phyloP scores from a whole-genome alignment of 2,329 filamentous ascomycete species.

The Leptographium galeiforme region DNA sequence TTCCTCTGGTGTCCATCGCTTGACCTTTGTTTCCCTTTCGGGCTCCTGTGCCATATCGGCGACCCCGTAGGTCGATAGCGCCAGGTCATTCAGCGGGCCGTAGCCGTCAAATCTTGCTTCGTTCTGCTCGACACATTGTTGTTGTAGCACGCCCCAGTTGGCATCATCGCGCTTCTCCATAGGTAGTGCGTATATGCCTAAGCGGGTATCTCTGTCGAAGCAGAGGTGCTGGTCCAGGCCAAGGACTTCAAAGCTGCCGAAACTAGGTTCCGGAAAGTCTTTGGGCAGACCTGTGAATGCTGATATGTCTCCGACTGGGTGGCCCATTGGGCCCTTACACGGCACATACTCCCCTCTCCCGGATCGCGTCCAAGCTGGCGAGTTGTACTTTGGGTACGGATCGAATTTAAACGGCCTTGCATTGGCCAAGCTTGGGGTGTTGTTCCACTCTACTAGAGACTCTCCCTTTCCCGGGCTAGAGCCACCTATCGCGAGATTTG shows the following conservation, averaged over 20 bases:
- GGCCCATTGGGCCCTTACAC: conserved; percentile 52
- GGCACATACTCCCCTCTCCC: conserved; percentile 42
- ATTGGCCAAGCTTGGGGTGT: conserved; percentile 23
- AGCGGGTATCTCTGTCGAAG: conserved; percentile 55
- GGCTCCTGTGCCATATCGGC: neutral
- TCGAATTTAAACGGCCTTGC: conserved; percentile 46
- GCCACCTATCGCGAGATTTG: conserved; percentile 28
- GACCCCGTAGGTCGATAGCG: conserved; percentile 15
- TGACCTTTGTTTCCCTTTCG: neutral
- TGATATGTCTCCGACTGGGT: conserved; percentile 45
- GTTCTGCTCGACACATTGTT: conserved; percentile 52
- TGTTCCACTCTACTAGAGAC: conserved; percentile 12
- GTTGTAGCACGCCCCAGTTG: conserved; percentile 59
- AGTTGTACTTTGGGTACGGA: conserved; percentile 61
- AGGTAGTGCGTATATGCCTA: conserved; percentile 50
- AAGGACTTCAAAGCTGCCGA: conserved; percentile 49
- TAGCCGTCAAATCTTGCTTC: conserved; percentile 43
- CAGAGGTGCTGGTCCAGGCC: conserved; percentile 50
- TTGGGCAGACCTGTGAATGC: conserved; percentile 49
- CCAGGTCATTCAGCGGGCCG: conserved; percentile 28
- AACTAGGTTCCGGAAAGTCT: conserved; percentile 43
- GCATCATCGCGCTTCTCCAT: conserved; percentile 49
- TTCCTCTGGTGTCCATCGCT: neutral
- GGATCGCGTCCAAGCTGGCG: conserved; percentile 40
- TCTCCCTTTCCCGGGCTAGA: conserved; percentile 7